Percentiles rank a stretch among this genome's conserved stretches.
Evolutionary conservation across 768 basidiomycete genomes (phyloP).

Genomic region (Termitomyces sp.): DNA sequence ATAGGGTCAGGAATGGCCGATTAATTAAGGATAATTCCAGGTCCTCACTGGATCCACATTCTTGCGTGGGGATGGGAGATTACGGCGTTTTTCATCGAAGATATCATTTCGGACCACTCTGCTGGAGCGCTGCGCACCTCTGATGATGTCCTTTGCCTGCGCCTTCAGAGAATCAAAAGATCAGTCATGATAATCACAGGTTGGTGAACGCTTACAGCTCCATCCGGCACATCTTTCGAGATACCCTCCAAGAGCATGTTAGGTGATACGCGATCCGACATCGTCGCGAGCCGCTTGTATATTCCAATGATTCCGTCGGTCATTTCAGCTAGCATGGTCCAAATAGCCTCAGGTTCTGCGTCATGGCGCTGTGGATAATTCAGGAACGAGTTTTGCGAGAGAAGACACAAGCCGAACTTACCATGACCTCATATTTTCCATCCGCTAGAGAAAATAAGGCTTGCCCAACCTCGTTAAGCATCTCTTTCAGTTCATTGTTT

Average conservation of each 20-base stretch:
- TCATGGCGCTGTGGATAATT: background rate
- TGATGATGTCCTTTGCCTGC: background rate
- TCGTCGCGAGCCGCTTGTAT: background rate
- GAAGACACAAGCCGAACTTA: background rate
- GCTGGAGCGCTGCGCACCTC: background rate
- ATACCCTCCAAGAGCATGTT: background rate
- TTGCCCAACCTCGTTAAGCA: background rate
- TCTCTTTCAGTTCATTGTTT: background rate
- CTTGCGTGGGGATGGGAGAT: constrained; percentile 5
- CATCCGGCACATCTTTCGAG: background rate
- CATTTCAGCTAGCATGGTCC: constrained; percentile 1
- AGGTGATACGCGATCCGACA: background rate
- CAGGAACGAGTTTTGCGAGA: background rate
- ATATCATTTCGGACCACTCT: background rate
- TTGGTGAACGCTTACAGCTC: background rate
- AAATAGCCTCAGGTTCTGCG: background rate
- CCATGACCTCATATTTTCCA: background rate
- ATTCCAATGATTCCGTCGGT: background rate
- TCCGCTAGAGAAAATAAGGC: background rate
- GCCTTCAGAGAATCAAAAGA: background rate
- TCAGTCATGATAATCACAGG: background rate
- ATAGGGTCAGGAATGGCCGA: background rate
- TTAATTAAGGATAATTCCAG: background rate
- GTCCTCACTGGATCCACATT: background rate
- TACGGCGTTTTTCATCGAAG: constrained; percentile 1